Evolutionary conservation across 345 rosid genomes (phyloP), one percentile per base, ranked within the genome.

Genomic region (Salix dunnii): DNA sequence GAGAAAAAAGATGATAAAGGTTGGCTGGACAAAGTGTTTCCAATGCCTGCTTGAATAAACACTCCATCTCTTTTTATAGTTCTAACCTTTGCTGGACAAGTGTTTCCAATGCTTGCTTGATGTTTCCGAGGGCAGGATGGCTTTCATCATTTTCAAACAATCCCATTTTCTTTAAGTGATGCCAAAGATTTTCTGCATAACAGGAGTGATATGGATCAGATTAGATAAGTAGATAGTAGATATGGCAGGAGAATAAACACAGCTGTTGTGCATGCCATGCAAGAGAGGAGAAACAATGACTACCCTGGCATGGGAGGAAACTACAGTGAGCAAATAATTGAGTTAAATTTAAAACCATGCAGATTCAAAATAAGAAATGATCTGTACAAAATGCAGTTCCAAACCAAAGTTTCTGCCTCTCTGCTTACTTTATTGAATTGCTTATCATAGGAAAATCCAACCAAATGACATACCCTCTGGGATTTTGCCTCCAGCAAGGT

Each of bases 71-170:
- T 64, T 68, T 53, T 64, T 72, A 76, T 43, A 69, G 38, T 42
- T 42, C 79, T 74, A 60, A 92, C 98, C 97, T 93, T 87, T 92
- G 97, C 82, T 90, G 94, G 73, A 93, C 96, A 76, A 92, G 86
- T 0, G 84, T 83, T 87, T 96, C 97, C 74, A 96, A 27, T 25
- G 89, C 84, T 83, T 91, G 92, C 87, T 93, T 96, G 72, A 85
- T 80, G 83, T 86, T 89, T 30, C 98, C 99, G 67, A 92, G 87
- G 68, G 86, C 88, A 2, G 90, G 89, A 81, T 91, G 91, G 84
- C 74, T 89, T 84, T 84, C 94, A 82, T 90, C 91, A 70, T 25
- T 83, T 78, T 90, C 97, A 61, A 73, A 78, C 82, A 93, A 77
- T 61, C 96, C 95, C 90, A 92, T 74, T 53, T 89, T 86, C 80